phyloP scores from a whole-genome alignment of 1,284 basidiomycete genomes.

The Boletus albobrunnescens region DNA sequence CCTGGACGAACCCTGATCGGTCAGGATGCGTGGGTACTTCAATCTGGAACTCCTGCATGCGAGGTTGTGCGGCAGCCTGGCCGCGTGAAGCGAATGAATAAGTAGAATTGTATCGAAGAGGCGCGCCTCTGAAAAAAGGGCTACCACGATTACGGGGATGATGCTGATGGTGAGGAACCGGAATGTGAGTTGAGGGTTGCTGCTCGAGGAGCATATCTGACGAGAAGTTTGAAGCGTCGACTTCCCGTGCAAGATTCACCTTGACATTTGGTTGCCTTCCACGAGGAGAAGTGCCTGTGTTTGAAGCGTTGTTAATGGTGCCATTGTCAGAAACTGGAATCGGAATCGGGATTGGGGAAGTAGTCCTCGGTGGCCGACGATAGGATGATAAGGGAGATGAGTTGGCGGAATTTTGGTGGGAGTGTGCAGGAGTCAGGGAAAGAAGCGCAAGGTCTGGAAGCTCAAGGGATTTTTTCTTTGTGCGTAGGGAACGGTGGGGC shows the following conservation, averaged over 20 bases:
- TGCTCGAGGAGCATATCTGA: conserved; percentile 38
- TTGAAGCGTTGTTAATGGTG: conserved; percentile 33
- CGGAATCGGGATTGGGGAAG: conserved; percentile 47
- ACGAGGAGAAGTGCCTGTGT: conserved; percentile 34
- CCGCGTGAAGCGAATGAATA: conserved; percentile 35
- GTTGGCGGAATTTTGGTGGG: conserved; percentile 35
- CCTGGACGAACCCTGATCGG: conserved; percentile 42
- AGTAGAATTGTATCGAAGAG: conserved; percentile 36
- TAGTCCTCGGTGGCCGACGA: conserved; percentile 43
- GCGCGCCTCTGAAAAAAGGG: conserved; percentile 32
- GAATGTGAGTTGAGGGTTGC: conserved; percentile 43
- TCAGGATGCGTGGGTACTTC: conserved; percentile 22
- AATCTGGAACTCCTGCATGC: conserved; percentile 34
- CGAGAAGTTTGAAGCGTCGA: conserved; percentile 32
- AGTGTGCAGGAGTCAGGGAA: conserved; percentile 46
- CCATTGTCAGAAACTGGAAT: conserved; percentile 35
- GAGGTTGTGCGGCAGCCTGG: conserved; percentile 29
- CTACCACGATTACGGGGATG: conserved; percentile 32
- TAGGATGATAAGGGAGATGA: conserved; percentile 41
- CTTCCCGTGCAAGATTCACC: conserved; percentile 23
- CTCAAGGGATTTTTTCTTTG: conserved; percentile 71
- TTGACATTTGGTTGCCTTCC: conserved; percentile 34
- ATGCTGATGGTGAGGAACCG: conserved; percentile 35
- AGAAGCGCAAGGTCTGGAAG: conserved; percentile 71
- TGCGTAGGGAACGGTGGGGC: conserved; percentile 51